Base-by-base conservation (phyloP, 495 filamentous ascomycete genomes). In the Penicillium coprophilum region DNA sequence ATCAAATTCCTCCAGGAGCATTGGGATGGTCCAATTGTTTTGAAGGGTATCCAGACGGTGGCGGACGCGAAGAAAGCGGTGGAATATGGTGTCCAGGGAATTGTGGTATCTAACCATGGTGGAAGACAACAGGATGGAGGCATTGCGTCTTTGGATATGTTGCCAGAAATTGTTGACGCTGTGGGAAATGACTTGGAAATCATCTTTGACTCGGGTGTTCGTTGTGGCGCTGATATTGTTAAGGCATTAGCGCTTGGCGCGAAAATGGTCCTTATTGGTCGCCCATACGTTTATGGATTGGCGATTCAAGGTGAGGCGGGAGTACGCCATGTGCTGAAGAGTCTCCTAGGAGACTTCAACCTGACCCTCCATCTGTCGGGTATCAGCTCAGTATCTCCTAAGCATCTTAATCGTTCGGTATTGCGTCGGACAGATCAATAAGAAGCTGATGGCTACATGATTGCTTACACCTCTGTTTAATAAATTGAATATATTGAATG, bases 161-260 rank as follows among this genome's bases (percentile, higher is more conserved):
- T 80, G 43, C 73, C 69, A 0, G 68, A 79, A 49, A 77, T 82
- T 59, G 77, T 74, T 7, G 73, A 77, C 10, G 77, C 75, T 0
- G 80, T 81, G 0, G 74, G 74, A 21, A 68, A 74, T 38, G 59
- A 70, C 40, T 30, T 78, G 15, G 75, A 71, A 5, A 71, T 82
- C 6, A 47, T 80, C 15, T 78, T 79, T 47, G 80, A 84, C 59
- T 74, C 68, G 10, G 80, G 79, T 4, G 66, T 82, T 13, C 66
- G 80, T 15, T 72, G 68, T 0, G 81, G 77, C 15, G 72, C 67
- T 2, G 78, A 82, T 69, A 71, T 80, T 13, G 43, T 74, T 24
- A 82, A 82, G 57, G 78, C 79, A 0, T 59, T 85, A 12, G 76
- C 79, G 1, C 67, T 85, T 10, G 81, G 82, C 0, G 82, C 80